phyloP scores from a whole-genome alignment of 73 alveolate genomes.

The Durusdinium trenchii region DNA sequence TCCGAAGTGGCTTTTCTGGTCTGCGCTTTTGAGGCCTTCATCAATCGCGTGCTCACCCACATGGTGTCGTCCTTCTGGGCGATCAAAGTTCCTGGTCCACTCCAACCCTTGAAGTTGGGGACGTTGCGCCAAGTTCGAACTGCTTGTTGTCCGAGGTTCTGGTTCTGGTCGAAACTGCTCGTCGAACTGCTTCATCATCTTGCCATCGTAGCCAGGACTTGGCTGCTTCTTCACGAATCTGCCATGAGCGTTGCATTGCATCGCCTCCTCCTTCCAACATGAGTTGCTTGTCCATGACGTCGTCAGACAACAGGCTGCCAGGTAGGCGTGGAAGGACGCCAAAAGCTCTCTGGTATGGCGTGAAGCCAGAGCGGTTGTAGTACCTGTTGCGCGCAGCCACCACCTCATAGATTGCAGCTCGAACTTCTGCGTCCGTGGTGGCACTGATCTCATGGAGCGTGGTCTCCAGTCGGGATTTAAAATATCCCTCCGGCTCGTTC shows the following conservation, averaged over 20 bases:
- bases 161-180: neutral
- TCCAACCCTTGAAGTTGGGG: neutral
- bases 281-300: neutral
- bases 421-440: neutral
- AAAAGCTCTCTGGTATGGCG: conserved; percentile 32
- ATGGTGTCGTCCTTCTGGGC: neutral
- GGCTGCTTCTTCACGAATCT: neutral
- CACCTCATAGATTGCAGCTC: neutral
- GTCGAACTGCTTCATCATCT: neutral
- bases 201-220: neutral
- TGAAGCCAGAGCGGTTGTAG: conserved; percentile 34
- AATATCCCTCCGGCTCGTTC: conserved; percentile 7
- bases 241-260: neutral
- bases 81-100: conserved; percentile 22
- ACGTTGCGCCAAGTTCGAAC: neutral
- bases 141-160: neutral
- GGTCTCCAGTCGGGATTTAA: neutral
- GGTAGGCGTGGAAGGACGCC: neutral
- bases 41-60: conserved; percentile 31
- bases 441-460: neutral
- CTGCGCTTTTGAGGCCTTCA: conserved; percentile 4
- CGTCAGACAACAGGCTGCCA: neutral
- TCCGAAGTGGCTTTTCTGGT: neutral
- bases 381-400: neutral
- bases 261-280: neutral